Evolutionary conservation across 2,329 filamentous ascomycete species (phyloP).

Genomic region (Onygena corvina): DNA sequence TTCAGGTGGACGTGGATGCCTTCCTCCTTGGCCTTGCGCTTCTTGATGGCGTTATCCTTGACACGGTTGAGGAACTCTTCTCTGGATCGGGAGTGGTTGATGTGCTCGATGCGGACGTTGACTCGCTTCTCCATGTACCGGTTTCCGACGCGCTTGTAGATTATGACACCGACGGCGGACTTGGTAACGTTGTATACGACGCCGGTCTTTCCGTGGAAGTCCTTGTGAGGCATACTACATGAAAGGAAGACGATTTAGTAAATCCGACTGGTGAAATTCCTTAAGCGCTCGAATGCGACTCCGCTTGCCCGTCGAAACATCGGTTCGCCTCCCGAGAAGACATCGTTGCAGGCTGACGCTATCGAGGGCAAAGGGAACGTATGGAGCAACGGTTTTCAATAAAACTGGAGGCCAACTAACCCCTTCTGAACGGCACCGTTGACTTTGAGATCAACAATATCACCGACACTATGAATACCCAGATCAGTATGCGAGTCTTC

Average conservation of each 20-base stretch:
- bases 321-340: not conserved
- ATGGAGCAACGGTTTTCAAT: not conserved
- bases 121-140: slow-evolving; percentile 99
- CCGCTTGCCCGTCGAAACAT: too few relatives aligned
- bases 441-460: slow-evolving; percentile 97
- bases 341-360: not conserved
- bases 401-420: slow-evolving; percentile 44
- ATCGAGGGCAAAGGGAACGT: not conserved
- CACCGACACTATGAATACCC: slow-evolving; percentile 58
- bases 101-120: slow-evolving; percentile 98
- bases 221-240: slow-evolving; percentile 90
- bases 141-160: slow-evolving; percentile 99
- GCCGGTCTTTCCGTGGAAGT: slow-evolving; percentile 98
- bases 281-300: not conserved
- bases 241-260: slow-evolving; percentile 7
- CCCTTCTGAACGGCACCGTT: slow-evolving; percentile 98
- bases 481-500: not conserved
- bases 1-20: slow-evolving; percentile 85
- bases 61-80: slow-evolving; percentile 95
- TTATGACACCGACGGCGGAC: slow-evolving; percentile 92
- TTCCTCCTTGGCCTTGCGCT: slow-evolving; percentile 83
- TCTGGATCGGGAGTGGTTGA: slow-evolving; percentile 83
- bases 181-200: slow-evolving; percentile 99
- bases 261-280: not conserved
- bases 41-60: slow-evolving; percentile 88